Base-by-base conservation (phyloP, 192 early-diverging fungal species). In the Chytriomyces confervae region DNA sequence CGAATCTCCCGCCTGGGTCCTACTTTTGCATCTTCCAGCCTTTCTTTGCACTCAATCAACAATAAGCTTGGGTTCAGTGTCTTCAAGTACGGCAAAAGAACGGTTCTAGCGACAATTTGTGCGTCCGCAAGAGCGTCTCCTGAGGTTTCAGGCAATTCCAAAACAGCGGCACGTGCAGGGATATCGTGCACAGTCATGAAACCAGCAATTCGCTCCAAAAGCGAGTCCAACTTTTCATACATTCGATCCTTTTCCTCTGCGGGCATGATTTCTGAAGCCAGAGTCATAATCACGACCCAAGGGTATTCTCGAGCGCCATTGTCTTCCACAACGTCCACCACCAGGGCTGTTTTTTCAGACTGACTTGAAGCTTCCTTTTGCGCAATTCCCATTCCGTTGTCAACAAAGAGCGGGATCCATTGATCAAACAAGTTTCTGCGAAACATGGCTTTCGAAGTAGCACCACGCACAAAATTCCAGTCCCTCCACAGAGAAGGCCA, bases 221-320 rank as follows among this genome's bases (percentile, higher is more conserved):
- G 11, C 53, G 53, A 11, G 13, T 11, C 53, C 11, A 11, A 0
- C 53, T 20, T 57, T 20, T 57, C 53, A 11, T 18, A 11, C 53
- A 57, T 2, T 57, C 53, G 53, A 18, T 20, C 53, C 53, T 0
- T 20, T 18, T 57, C 53, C 53, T 11, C 53, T 57, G 11, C 53
- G 13, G 20, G 53, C 53, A 11, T 1, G 29, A 36, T 20, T 57
- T 57, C 53, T 57, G 20, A 57, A 57, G 53, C 53, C 11, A 11
- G 13, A 57, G 53, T 20, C 53, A 20, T 57, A 20, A 18, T 20
- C 50, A 73, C 72, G 7, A 29, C 24, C 72, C 72, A 73, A 24
- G 72, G 72, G 43, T 73, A 73, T n/a, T 63, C 72, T 62, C 72
- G 24, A 7, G 62, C 61, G 5, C 13, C 6, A 62, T 73, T 73